These are phyloP conservation scores for Alternaria sp. DNA, from an alignment of 2,329 filamentous ascomycete genomes.

Conservation along the genomic window DNA sequence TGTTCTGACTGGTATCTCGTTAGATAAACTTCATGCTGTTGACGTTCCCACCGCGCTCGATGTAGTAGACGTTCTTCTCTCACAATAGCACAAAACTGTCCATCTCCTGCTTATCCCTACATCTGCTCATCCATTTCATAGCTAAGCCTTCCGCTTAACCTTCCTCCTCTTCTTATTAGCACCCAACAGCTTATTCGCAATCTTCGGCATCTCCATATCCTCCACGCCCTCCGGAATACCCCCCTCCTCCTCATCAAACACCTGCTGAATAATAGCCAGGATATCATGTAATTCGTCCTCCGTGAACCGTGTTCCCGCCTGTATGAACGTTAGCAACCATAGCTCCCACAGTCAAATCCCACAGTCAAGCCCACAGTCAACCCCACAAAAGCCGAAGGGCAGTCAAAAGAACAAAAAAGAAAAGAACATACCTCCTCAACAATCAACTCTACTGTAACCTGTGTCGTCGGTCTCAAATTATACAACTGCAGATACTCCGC, in stretches of 20 bases:
- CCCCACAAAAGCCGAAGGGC: too few relatives aligned
- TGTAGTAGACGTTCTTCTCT: too few relatives aligned
- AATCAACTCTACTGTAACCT: conserved; percentile 42
- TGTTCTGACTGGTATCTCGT: neutral
- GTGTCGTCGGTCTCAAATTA: conserved; percentile 40
- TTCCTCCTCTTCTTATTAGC: conserved; percentile 35
- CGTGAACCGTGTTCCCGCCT: conserved; percentile 39
- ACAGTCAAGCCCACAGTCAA: too few relatives aligned
- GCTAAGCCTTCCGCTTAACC: conserved; percentile 10
- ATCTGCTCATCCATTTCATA: neutral
- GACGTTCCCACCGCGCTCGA: neutral
- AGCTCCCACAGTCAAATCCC: too few relatives aligned
- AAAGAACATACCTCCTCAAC: conserved; percentile 38
- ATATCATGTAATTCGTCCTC: conserved; percentile 41
- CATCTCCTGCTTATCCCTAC: too few relatives aligned
- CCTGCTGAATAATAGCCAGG: conserved; percentile 28
- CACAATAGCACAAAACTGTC: too few relatives aligned
- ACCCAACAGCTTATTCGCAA: conserved; percentile 38
- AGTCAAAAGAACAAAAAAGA: too few relatives aligned
- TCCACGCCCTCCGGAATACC: conserved; percentile 37
- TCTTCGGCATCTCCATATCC: conserved; percentile 32
- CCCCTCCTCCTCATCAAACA: conserved; percentile 42
- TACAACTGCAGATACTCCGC: conserved; percentile 49
- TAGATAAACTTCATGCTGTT: neutral
- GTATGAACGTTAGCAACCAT: neutral